Percentiles rank a stretch among this genome's conserved stretches.
Conservation (phyloP, 306 rosid genomes). For the Citrullus colocynthis region DNA sequence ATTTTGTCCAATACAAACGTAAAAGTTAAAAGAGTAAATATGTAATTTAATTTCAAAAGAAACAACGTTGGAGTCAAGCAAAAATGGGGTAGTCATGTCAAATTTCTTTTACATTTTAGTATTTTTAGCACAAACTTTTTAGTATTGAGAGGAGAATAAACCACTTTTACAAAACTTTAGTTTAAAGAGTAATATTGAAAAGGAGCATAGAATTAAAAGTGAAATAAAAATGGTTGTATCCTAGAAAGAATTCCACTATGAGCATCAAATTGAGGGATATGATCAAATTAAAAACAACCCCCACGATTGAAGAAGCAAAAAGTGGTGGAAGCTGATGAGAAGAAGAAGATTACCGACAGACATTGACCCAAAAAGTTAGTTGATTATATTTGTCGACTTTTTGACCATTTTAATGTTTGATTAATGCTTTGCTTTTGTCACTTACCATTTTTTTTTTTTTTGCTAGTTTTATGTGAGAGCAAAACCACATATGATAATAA, state of each 20-base stretch:
- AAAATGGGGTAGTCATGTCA: no score
- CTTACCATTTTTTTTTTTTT: background rate
- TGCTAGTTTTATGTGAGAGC: background rate
- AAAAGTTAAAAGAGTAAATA: no score
- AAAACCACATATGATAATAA: background rate
- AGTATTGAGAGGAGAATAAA: no score
- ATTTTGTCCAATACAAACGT: no score
- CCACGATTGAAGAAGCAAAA: background rate
- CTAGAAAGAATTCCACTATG: background rate
- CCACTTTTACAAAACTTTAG: background rate
- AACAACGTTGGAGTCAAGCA: no score
- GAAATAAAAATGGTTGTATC: background rate
- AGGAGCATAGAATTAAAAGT: background rate
- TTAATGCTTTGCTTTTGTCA: background rate
- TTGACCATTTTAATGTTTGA: background rate
- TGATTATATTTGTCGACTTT: background rate
- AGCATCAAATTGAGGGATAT: background rate
- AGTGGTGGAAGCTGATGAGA: background rate
- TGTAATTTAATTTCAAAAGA: no score
- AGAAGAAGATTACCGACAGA: background rate
- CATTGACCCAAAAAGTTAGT: background rate
- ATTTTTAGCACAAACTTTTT: no score
- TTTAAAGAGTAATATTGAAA: background rate
- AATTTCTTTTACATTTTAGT: no score
- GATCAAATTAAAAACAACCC: background rate